These are phyloP conservation scores for Bidens hawaiensis DNA, from an alignment of 140 eudicot species.

Conservation along the genomic window DNA sequence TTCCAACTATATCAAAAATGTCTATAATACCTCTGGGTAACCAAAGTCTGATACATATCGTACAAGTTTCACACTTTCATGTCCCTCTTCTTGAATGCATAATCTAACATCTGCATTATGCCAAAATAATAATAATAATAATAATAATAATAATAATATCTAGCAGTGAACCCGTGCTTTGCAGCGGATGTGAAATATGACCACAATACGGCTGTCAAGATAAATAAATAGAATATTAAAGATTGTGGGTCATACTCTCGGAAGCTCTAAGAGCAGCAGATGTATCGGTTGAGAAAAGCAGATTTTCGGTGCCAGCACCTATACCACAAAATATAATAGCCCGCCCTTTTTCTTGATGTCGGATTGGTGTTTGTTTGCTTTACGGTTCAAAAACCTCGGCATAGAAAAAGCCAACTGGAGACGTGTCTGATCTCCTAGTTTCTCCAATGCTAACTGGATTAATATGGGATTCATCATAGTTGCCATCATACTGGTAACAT, in stretches of 20 bases:
- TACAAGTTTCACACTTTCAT: too few species aligned
- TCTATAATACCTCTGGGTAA: too few species aligned
- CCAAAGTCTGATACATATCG: too few species aligned
- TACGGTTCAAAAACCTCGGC: slow-evolving; percentile 93
- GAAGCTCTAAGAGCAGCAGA: slow-evolving; percentile 98
- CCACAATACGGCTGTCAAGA: too few species aligned
- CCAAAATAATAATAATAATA: too few species aligned
- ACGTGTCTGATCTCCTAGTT: slow-evolving; percentile 78
- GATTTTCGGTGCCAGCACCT: slow-evolving; percentile 92
- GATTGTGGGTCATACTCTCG: slow-evolving; percentile 47
- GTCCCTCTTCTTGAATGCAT: too few species aligned
- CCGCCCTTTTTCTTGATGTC: slow-evolving; percentile 91
- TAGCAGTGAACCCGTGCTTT: too few species aligned
- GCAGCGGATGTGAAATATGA: too few species aligned
- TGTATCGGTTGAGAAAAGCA: slow-evolving; percentile 90
- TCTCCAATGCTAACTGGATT: slow-evolving; percentile 89
- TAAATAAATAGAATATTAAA: background rate
- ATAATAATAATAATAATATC: too few species aligned
- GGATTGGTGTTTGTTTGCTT: slow-evolving; percentile 72
- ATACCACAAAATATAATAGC: slow-evolving; percentile 95
- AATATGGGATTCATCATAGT: slow-evolving; percentile 92
- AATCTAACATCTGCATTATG: too few species aligned
- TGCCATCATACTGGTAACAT: slow-evolving; percentile 81
- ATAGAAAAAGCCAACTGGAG: slow-evolving; percentile 69
- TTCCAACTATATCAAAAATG: too few species aligned